These are phyloP conservation scores for Vanderwaltozyma verrucispora DNA, from an alignment of 805 yeast species.

Conservation along the genomic window DNA sequence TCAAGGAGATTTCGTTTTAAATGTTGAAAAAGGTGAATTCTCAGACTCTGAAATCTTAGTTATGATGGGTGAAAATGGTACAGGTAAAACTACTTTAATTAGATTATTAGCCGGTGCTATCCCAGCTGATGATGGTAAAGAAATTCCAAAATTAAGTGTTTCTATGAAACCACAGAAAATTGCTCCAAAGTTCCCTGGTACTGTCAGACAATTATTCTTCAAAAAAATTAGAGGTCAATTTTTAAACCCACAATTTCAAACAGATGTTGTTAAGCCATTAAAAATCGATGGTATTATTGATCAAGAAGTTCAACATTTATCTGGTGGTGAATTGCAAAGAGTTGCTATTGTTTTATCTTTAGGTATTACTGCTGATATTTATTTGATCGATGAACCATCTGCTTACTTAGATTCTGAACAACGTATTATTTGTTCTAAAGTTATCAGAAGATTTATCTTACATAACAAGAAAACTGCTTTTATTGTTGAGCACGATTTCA, in stretches of 20 bases:
- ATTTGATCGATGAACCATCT: constrained; percentile 96
- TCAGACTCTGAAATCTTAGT: constrained; percentile 95
- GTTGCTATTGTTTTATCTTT: constrained; percentile 93
- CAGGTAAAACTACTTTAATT: constrained; percentile 98
- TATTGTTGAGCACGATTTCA: constrained; percentile 98
- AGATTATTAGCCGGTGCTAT: constrained; percentile 88
- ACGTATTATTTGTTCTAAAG: constrained; percentile 98
- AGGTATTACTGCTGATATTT: constrained; percentile 92
- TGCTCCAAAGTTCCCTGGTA: constrained; percentile 97
- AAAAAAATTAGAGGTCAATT: constrained; percentile 92
- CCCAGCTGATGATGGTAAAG: constrained; percentile 75
- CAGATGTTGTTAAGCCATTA: constrained; percentile 94
- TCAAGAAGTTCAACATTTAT: constrained; percentile 93
- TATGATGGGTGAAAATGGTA: constrained; percentile 99
- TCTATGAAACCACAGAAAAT: constrained; percentile 99
- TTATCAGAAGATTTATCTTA: constrained; percentile 89
- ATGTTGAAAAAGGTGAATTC: constrained; percentile 78
- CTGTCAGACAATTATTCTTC: constrained; percentile 94
- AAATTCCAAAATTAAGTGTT: constrained; percentile 80
- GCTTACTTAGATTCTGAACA: constrained; percentile 99
- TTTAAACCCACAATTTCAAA: constrained; percentile 94
- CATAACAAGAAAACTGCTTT: constrained; percentile 99
- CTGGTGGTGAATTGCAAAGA: constrained; percentile 99
- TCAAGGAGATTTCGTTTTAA: constrained; percentile 89
- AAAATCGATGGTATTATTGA: constrained; percentile 89